A percentile compares a stretch with the other conserved stretches of the same genome.
These are phyloP conservation scores for Fusarium tricinctum DNA, from an alignment of 2,329 filamentous ascomycete species.

Conservation along the genomic window DNA sequence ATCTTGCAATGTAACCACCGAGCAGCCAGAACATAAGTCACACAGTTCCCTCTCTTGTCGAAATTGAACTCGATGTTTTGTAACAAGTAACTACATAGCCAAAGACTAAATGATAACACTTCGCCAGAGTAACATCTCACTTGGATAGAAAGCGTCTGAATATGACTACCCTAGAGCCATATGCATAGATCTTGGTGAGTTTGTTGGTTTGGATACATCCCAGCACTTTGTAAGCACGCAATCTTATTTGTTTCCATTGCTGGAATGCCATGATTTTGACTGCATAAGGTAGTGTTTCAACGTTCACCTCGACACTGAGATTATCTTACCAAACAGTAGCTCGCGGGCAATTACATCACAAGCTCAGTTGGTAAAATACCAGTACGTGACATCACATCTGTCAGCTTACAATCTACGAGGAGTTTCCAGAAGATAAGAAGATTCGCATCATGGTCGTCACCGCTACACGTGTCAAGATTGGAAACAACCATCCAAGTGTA, in stretches of 20 bases:
- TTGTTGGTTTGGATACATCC: too few species aligned
- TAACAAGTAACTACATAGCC: not conserved
- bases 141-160: not conserved
- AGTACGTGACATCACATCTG: not conserved
- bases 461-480: conserved; percentile 32
- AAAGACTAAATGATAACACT: not conserved
- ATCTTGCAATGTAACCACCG: not conserved
- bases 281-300: not conserved
- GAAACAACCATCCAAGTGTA: conserved; percentile 5
- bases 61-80: too few species aligned
- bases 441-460: conserved; percentile 20
- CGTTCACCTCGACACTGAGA: not conserved
- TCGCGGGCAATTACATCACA: not conserved
- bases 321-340: not conserved
- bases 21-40: not conserved
- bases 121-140: not conserved
- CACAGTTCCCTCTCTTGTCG: not conserved
- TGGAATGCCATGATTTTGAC: not conserved
- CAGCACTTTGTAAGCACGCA: not conserved
- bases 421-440: not conserved
- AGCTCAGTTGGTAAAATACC: not conserved
- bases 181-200: not conserved
- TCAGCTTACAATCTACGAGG: not conserved
- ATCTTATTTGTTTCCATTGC: not conserved
- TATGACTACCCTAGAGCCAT: not conserved